phyloP scores from a whole-genome alignment of 192 early-diverging fungal species.

The Backusella circina region DNA sequence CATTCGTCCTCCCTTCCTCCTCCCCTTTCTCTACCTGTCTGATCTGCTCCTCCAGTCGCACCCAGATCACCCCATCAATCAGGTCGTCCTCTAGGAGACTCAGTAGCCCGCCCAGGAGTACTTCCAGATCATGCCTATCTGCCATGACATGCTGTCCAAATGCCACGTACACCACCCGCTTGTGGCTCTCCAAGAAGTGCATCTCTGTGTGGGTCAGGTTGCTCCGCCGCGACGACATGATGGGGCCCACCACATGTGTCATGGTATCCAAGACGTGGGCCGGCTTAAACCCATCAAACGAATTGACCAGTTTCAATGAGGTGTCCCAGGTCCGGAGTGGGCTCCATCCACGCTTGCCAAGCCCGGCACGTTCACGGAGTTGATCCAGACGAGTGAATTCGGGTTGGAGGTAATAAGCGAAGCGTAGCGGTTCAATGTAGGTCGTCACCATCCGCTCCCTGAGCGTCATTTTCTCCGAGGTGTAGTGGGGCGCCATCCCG shows the following conservation, averaged over 20 bases:
- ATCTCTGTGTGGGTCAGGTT: not conserved
- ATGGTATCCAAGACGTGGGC: not conserved
- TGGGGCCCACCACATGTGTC: slow-evolving; percentile 20
- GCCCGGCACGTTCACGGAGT: not conserved
- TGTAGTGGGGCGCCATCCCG: not conserved
- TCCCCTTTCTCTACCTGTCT: not conserved
- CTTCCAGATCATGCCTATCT: not conserved
- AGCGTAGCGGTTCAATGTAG: not conserved
- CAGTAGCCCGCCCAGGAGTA: not conserved
- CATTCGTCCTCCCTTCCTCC: slow-evolving; percentile 17
- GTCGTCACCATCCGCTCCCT: not conserved
- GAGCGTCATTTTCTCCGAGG: not conserved
- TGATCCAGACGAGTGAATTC: not conserved
- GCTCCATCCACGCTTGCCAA: not conserved
- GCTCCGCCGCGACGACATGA: slow-evolving; percentile 2
- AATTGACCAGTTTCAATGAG: not conserved
- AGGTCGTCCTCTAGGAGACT: not conserved
- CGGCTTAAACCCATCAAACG: not conserved
- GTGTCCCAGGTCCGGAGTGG: not conserved
- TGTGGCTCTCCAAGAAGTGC: slow-evolving; percentile 7
- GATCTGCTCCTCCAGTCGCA: not conserved
- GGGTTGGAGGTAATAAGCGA: not conserved
- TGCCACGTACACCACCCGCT: slow-evolving; percentile 17
- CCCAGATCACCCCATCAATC: slow-evolving; percentile 13
- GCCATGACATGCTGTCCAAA: slow-evolving; percentile 15